Evolutionary conservation across 495 filamentous ascomycete species (phyloP), one percentile per base, ranked within the genome.

Genomic region (Annulohypoxylon moriforme): DNA sequence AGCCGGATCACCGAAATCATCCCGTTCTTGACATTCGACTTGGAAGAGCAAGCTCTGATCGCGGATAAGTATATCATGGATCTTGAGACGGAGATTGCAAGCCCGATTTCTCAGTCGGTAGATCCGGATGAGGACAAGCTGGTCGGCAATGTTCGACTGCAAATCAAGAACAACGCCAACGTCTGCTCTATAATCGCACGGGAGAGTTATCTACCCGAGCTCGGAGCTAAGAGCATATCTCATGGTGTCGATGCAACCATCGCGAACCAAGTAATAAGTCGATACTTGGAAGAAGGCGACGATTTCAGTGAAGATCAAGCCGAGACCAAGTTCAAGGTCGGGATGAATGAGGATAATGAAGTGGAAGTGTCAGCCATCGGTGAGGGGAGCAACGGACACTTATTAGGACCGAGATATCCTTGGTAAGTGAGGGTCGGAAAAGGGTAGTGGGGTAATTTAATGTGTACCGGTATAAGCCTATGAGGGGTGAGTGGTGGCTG

Each of bases 11-110:
- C 77, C 1, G 69, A 72, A 6, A 75, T 86, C n/a, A 60, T 86
- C 11, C 84, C 84, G 14, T 86, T 86, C 67, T 71, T 86, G 3
- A 78, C 83, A 4, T 86, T 86, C 64, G 77, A 79, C 1, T 58
- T 68, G 3, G 69, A 59, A 0, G 84, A 86, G 70, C 78, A 81
- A 55, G 77, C 77, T 7, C 71, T 86, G 1, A 65, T 84, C 10
- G 81, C 76, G 6, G 82, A 86, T 59, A 85, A 83, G 67, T 84
- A 74, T 36, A 65, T 86, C 13, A 79, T 84, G 14, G 73, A 82
- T 24, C 72, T 84, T 1, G 77, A 74, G 31, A 57, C 62, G 4
- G 67, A 66, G n/a, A 69, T 72, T 40, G 50, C 44, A n/a, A 50
- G 52, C 0, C 69, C 69, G 4, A 60, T 68, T 3, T 44, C 83